Base-by-base conservation (phyloP, 2,329 filamentous ascomycete species). In the Nigrospora sphaerica region DNA sequence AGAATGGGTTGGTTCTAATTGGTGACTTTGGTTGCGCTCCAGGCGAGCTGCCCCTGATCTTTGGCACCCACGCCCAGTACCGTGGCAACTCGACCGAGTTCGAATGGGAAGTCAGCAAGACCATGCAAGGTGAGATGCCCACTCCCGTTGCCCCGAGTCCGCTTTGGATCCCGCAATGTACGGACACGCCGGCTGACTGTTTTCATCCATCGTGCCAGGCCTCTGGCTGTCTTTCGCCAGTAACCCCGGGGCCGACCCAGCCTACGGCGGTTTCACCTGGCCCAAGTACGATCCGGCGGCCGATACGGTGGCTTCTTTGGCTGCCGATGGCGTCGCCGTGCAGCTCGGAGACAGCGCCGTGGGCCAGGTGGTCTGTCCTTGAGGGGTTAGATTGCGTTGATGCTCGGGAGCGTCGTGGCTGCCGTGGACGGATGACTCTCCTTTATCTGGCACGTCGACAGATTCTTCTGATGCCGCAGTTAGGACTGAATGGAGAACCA, bases 1-100 rank as follows among this genome's bases (percentile, higher is more conserved):
- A 14, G 4, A 7, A 23, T 4, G 19, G 19, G 7, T 23, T 4
- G 19, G 19, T 18, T 33, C 40, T 34, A 19, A 42, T n/a, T 12
- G n/a, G 10, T 14, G n/a, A 7, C 19, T 34, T 13, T 13, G n/a
- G 14, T 7, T 56, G 54, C 39, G 53, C 57, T 39, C 55, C 52
- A 1, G 53, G 56, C 1, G 57, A 60, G 32, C 31, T 59, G 2
- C 57, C 57, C 1, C 54, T 58, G 52, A 52, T 59, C 35, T 57
- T 59, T 28, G 57, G 57, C 13, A 55, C 49, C n/a, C 58, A 60
- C 17, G 4, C 33, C 46, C 56, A 59, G 36, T 40, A 55, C 6
- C 52, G 44, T 14, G 51, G 54, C 2, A 52, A 50, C 10, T 53
- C 56, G 7, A 59, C 57, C 19, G 53, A 57, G 2, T 46, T 54